These are phyloP conservation scores for Oryza nivara DNA, from an alignment of 176 grass and related monocot genomes.

Conservation along the genomic window DNA sequence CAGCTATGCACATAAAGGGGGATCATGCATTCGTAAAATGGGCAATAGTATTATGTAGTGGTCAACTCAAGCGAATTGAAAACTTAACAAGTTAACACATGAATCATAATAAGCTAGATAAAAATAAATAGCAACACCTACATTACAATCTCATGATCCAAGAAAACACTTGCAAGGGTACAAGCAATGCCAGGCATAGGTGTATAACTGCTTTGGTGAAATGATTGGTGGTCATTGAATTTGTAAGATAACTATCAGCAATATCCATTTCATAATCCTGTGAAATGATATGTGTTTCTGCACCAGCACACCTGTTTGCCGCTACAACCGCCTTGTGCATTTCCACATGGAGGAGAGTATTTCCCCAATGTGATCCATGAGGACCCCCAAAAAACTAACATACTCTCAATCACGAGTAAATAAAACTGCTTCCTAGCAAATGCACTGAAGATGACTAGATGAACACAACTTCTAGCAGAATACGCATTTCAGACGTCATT, in stretches of 20 bases:
- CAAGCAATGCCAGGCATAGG: too few species aligned
- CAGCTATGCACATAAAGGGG: conserved; percentile 41
- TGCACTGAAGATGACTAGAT: neutral
- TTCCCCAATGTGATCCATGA: neutral
- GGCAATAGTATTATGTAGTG: conserved; percentile 18
- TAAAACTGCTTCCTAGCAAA: conserved; percentile 24
- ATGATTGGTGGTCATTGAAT: neutral
- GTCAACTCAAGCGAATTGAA: neutral
- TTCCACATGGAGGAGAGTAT: neutral
- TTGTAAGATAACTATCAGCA: neutral
- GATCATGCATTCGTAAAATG: neutral
- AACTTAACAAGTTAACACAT: neutral
- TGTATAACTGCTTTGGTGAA: too few species aligned
- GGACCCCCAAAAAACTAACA: neutral
- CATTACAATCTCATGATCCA: too few species aligned
- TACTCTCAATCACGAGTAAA: neutral
- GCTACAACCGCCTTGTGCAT: neutral
- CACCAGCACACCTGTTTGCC: neutral
- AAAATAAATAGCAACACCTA: too few species aligned
- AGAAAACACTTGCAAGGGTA: too few species aligned
- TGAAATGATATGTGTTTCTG: neutral
- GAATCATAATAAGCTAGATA: too few species aligned
- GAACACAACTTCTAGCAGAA: conserved; percentile 16
- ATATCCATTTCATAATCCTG: neutral
- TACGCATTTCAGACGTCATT: conserved; percentile 2